These are phyloP conservation scores for Seiridium unicorne DNA, from an alignment of 2,329 filamentous ascomycete genomes.

Conservation along the genomic window DNA sequence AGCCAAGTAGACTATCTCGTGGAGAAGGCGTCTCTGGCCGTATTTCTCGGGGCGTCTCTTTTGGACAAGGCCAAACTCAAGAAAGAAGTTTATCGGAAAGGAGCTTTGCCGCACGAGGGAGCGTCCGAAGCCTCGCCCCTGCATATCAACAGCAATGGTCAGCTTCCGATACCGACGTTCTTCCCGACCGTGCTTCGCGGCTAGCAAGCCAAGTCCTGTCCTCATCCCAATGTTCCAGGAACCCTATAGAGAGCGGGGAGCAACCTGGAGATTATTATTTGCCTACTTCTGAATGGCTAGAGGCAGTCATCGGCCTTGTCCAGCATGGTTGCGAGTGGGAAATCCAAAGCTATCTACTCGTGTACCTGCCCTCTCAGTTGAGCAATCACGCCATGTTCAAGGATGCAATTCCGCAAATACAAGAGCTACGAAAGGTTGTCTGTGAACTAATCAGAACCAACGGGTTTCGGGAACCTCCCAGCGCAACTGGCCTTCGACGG, in stretches of 20 bases:
- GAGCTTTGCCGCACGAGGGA: slow-evolving; percentile 37
- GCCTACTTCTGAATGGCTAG: slow-evolving; percentile 70
- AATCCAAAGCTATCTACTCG: slow-evolving; percentile 84
- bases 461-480: slow-evolving; percentile 78
- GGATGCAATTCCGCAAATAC: slow-evolving; percentile 70
- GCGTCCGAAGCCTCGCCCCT: slow-evolving; percentile 27
- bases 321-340: slow-evolving; percentile 82
- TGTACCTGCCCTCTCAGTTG: slow-evolving; percentile 82
- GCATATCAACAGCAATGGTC: slow-evolving; percentile 56
- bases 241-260: slow-evolving; percentile 5
- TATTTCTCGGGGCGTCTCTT: slow-evolving; percentile 50
- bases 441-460: slow-evolving; percentile 81
- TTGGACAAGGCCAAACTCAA: slow-evolving; percentile 43
- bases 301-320: slow-evolving; percentile 71
- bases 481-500: slow-evolving; percentile 75
- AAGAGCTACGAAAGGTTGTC: slow-evolving; percentile 70
- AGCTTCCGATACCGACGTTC: slow-evolving; percentile 53
- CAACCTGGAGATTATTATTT: slow-evolving; percentile 40
- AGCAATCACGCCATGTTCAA: slow-evolving; percentile 86
- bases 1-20: slow-evolving; percentile 41
- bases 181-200: slow-evolving; percentile 46
- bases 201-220: slow-evolving; percentile 51
- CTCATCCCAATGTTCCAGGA: slow-evolving; percentile 27
- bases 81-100: slow-evolving; percentile 42
- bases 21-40: slow-evolving; percentile 41